Evolutionary conservation across 2,329 filamentous ascomycete genomes (phyloP).

Genomic region (Botryotinia convoluta): DNA sequence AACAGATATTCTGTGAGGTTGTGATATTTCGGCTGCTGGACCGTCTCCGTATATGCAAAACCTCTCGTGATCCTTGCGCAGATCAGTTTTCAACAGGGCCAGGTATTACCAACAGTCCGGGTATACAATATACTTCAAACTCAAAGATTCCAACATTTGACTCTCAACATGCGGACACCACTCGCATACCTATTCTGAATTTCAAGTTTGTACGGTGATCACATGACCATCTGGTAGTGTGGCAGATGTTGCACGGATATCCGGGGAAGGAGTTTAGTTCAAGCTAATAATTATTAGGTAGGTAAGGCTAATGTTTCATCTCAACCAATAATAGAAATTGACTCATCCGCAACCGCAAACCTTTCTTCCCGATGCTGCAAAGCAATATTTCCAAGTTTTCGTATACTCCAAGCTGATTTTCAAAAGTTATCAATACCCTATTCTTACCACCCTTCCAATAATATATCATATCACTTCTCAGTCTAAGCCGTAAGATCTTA

Average conservation of each 20-base stretch:
- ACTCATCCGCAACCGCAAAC: background rate
- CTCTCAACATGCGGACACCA: background rate
- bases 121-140: background rate
- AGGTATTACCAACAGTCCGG: constrained; percentile 2
- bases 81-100: background rate
- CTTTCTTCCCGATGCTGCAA: background rate
- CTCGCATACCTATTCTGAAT: background rate
- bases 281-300: background rate
- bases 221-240: background rate
- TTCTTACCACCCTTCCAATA: background rate
- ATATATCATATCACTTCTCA: background rate
- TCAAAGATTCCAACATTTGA: background rate
- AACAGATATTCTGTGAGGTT: background rate
- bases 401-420: background rate
- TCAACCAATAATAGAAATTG: background rate
- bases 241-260: background rate
- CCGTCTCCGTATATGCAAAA: background rate
- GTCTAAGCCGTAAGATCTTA: background rate
- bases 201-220: background rate
- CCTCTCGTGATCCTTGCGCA: background rate
- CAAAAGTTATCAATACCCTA: no score
- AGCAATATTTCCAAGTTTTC: background rate
- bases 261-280: background rate
- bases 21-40: background rate
- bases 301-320: background rate